Base-by-base conservation (phyloP, 2,329 filamentous ascomycete species). In the Aspergillus udagawae region DNA sequence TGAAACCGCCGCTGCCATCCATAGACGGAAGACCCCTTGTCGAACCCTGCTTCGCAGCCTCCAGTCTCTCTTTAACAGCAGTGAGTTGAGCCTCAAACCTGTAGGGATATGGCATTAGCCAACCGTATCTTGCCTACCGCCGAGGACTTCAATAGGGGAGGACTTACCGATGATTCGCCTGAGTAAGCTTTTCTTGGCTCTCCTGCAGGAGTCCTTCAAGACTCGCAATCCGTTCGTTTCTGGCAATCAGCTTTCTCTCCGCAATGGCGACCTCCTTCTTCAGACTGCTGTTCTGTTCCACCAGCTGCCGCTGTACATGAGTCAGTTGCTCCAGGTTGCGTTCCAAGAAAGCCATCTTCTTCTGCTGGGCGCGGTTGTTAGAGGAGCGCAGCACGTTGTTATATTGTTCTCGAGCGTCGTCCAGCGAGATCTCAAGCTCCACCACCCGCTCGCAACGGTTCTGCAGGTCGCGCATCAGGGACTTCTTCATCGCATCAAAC, bases 401-500 rank as follows among this genome's bases (percentile, higher is more conserved):
- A 80, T 99, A 99, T 78, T 99, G 94, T 80, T 99, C 94, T 55
- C 94, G 86, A 0, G 94, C 97, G 80, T 97, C 92, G 71, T 99
- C 94, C 52, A 99, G 84, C 38, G 91, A 96, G 69, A 99, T 99
- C 77, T 99, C 94, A 28, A 99, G 86, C 80, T 99, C 94, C 20
- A 99, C 94, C 35, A 99, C 92, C 64, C 94, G 88, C 80, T 99
- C 94, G 76, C 94, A 99, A 60, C 94, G 89, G 80, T 99, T 97
- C 77, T 99, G 94, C 64, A 99, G 81, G 76, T 99, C 94, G 57
- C 94, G 90, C 94, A 99, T 99, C 65, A 99, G 82, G 64, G 90
- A 96, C 85, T 99, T 99, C 86, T 99, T 99, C 92, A 99, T 99
- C 58, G 91, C 90, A 75, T 99, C 94, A 67, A 99, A 99, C 73